These are phyloP conservation scores for Phialocephala subalpina DNA, from an alignment of 2,329 filamentous ascomycete species.

Conservation along the genomic window DNA sequence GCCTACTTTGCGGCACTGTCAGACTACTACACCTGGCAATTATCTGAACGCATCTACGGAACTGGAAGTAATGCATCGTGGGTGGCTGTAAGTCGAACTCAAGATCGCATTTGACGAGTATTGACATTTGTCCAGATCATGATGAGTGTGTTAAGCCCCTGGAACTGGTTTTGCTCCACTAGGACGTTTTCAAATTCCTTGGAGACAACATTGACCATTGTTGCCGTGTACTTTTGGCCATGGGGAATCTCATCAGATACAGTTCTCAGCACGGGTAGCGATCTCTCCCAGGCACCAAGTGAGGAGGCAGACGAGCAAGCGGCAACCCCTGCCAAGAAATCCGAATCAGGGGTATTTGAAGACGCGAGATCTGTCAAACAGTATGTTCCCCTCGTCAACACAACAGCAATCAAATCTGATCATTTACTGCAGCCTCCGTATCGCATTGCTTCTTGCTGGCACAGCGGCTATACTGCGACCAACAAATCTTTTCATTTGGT, in stretches of 20 bases:
- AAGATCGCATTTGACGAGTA: background rate
- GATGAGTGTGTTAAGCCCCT: slow-evolving; percentile 79
- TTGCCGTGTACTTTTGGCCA: slow-evolving; percentile 85
- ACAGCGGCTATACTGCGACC: slow-evolving; percentile 86
- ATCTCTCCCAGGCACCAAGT: slow-evolving; percentile 12
- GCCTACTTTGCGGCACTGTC: slow-evolving; percentile 78
- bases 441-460: slow-evolving; percentile 78
- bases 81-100: slow-evolving; percentile 65
- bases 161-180: slow-evolving; percentile 97
- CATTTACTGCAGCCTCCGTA: slow-evolving; percentile 55
- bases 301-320: slow-evolving; percentile 45
- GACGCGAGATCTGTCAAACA: slow-evolving; percentile 44
- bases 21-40: slow-evolving; percentile 89
- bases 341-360: slow-evolving; percentile 32
- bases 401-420: slow-evolving; percentile 5
- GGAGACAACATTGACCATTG: slow-evolving; percentile 85
- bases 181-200: slow-evolving; percentile 94
- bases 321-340: slow-evolving; percentile 30
- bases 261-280: slow-evolving; percentile 25
- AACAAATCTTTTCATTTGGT: slow-evolving; percentile 90
- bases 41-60: slow-evolving; percentile 79
- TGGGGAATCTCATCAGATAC: slow-evolving; percentile 70
- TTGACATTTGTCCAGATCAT: slow-evolving; percentile 61
- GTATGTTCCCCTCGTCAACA: slow-evolving; percentile 29
- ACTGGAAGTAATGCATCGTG: slow-evolving; percentile 67